Evolutionary conservation across 768 basidiomycete genomes (phyloP).

Genomic region (Mrakia gelida): DNA sequence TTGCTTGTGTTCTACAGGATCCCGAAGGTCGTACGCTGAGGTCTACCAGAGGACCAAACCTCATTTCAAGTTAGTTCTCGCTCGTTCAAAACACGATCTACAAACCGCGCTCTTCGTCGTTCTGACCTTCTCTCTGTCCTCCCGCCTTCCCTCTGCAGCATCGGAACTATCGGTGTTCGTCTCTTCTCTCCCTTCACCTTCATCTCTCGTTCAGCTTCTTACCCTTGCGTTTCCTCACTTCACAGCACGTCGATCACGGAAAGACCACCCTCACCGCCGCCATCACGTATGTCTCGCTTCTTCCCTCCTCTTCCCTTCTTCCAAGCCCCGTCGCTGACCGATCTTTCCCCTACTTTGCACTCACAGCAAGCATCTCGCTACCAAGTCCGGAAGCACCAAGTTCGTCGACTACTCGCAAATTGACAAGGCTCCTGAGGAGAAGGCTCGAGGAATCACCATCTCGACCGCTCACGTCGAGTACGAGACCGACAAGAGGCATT

Average conservation of each 20-base stretch:
- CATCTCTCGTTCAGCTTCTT: background rate
- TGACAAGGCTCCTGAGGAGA: slow-evolving; percentile 99
- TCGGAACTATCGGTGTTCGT: slow-evolving; percentile 47
- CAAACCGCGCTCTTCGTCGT: background rate
- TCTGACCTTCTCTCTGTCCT: background rate
- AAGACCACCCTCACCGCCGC: slow-evolving; percentile 48
- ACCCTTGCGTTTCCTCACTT: background rate
- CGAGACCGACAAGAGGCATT: slow-evolving; percentile 82
- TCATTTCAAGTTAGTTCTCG: slow-evolving; percentile 45
- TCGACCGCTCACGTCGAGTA: slow-evolving; percentile 99
- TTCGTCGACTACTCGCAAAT: slow-evolving; percentile 97
- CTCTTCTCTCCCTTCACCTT: background rate
- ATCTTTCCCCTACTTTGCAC: slow-evolving; percentile 43
- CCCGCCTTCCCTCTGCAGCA: slow-evolving; percentile 36
- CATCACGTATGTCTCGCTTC: slow-evolving; percentile 77
- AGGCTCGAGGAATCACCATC: slow-evolving; percentile 98
- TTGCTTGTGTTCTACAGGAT: background rate
- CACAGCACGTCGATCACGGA: slow-evolving; percentile 47
- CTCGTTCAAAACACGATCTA: background rate
- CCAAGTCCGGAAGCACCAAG: slow-evolving; percentile 48
- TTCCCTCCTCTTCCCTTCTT: background rate
- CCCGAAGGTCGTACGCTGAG: slow-evolving; percentile 30
- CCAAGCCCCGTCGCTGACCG: slow-evolving; percentile 39
- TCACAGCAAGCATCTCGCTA: slow-evolving; percentile 31
- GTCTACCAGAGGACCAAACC: slow-evolving; percentile 44